phyloP scores from a whole-genome alignment of 2,329 filamentous ascomycete genomes.

The Fusarium sambucinum region DNA sequence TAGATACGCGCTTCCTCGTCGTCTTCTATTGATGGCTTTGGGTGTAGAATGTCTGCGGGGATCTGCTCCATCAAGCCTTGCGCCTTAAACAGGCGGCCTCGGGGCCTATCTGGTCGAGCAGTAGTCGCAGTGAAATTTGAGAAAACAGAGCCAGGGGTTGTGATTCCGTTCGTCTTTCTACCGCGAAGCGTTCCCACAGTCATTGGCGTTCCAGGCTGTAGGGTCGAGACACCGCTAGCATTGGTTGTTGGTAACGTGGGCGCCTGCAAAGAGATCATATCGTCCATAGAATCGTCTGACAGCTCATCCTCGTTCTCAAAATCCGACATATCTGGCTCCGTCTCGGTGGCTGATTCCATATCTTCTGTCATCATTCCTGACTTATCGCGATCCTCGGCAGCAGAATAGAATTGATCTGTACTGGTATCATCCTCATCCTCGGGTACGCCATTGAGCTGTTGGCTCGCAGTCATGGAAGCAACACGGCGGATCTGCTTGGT shows the following conservation, averaged over 20 bases:
- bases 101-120: constrained; percentile 76
- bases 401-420: constrained; percentile 93
- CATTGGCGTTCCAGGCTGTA: constrained; percentile 84
- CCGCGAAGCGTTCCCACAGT: constrained; percentile 72
- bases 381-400: constrained; percentile 80
- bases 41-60: constrained; percentile 83
- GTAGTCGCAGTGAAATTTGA: constrained; percentile 90
- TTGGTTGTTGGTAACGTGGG: constrained; percentile 82
- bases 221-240: constrained; percentile 82
- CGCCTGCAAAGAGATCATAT: constrained; percentile 89
- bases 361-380: constrained; percentile 70
- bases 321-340: constrained; percentile 71
- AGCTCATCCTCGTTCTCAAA: constrained; percentile 77
- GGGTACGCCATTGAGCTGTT: constrained; percentile 66
- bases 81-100: constrained; percentile 85
- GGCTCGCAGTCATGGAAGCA: constrained; percentile 58
- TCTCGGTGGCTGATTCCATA: constrained; percentile 70
- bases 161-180: constrained; percentile 75
- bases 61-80: constrained; percentile 80
- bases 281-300: constrained; percentile 91
- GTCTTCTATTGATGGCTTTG: constrained; percentile 79
- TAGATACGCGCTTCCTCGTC: constrained; percentile 92
- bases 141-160: constrained; percentile 88
- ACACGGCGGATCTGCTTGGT: constrained; percentile 64
- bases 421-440: constrained; percentile 83